Conservation (phyloP, 2,329 filamentous ascomycete genomes). For the Aspergillus pseudoviridinutans region DNA sequence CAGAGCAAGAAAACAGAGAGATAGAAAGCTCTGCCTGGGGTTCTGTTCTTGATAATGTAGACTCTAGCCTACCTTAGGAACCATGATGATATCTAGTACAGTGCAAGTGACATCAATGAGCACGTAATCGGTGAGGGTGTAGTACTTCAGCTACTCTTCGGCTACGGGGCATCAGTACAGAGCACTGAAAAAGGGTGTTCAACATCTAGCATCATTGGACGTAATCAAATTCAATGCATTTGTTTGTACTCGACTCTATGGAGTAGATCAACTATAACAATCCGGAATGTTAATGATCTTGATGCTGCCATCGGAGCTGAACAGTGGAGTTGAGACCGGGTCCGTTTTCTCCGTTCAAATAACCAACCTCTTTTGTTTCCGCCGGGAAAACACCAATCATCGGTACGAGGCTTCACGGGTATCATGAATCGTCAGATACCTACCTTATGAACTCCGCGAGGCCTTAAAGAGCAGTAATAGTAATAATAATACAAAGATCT, state of each 20-base stretch:
- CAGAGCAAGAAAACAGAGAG: not conserved
- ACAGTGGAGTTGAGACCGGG: slow-evolving; percentile 3
- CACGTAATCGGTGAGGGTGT: too few species aligned
- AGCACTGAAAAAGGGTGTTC: not conserved
- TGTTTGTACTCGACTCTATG: too few species aligned
- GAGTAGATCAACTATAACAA: not conserved
- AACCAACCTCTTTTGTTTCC: not conserved
- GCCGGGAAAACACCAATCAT: not conserved
- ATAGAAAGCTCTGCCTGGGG: not conserved
- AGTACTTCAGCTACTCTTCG: too few species aligned
- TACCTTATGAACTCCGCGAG: not conserved
- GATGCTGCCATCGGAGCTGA: slow-evolving; percentile 2
- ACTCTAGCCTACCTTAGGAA: too few species aligned
- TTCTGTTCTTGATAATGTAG: not conserved
- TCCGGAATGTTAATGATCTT: not conserved
- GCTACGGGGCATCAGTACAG: too few species aligned
- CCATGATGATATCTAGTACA: not conserved
- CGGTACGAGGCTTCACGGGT: not conserved
- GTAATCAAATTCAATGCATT: not conserved
- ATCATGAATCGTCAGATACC: not conserved
- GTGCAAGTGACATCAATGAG: not conserved
- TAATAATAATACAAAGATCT: slow-evolving; percentile 3
- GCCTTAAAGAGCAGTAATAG: slow-evolving; percentile 2
- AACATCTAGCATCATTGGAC: too few species aligned
- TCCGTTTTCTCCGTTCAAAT: not conserved